Evolutionary conservation across 169 alveolate species (phyloP).

Genomic region (Plasmodium malariae): DNA sequence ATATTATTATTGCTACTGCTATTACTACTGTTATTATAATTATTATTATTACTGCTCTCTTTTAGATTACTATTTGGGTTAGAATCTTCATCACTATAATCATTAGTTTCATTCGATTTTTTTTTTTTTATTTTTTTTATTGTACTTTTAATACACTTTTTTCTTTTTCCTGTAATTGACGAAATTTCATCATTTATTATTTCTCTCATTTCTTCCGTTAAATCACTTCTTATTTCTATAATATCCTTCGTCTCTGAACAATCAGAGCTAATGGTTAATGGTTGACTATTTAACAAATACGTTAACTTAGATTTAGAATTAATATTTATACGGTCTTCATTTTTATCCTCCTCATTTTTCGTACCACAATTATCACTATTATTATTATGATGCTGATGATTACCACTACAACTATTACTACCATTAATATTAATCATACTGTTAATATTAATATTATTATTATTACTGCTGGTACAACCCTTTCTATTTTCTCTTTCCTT

Average conservation of each 20-base stretch:
- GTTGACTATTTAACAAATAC: conserved; percentile 28
- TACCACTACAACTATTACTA: not conserved
- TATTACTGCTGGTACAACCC: not conserved
- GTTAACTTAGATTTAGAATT: conserved; percentile 21
- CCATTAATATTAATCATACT: not conserved
- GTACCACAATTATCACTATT: not conserved
- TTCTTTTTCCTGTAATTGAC: conserved; percentile 35
- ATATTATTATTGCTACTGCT: not conserved
- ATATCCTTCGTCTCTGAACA: conserved; percentile 40
- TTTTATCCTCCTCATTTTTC: conserved; percentile 9
- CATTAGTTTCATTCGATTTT: conserved; percentile 20
- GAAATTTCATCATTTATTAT: conserved; percentile 42
- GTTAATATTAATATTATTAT: too few relatives aligned
- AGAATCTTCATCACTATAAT: not conserved
- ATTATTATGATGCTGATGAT: too few relatives aligned
- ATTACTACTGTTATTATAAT: not conserved
- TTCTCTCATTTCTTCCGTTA: conserved; percentile 65
- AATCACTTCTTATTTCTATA: conserved; percentile 65
- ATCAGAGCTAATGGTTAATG: conserved; percentile 30
- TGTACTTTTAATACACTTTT: conserved; percentile 9
- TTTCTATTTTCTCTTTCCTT: conserved; percentile 30
- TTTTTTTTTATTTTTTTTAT: conserved; percentile 31
- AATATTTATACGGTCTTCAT: not conserved
- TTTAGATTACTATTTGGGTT: conserved; percentile 6
- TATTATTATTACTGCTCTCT: not conserved